Evolutionary conservation across 169 alveolate species (phyloP).

Genomic region (Eimeria maxima): DNA sequence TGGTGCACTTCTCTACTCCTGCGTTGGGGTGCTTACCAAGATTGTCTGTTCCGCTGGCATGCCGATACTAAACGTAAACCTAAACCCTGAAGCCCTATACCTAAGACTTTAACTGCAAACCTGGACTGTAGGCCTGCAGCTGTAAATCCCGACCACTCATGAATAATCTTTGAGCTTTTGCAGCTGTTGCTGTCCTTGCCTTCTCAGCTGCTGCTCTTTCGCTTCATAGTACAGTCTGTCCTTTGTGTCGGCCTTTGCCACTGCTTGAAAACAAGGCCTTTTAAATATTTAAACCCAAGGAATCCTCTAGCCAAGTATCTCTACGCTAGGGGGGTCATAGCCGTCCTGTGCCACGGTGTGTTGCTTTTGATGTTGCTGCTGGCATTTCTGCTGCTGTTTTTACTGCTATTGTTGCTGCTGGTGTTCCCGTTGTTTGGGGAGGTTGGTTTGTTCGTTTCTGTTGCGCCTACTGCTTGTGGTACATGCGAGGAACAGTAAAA

Average conservation of each 20-base stretch:
- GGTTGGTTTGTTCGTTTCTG: background rate
- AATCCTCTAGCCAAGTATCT: constrained; percentile 21
- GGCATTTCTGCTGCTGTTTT: background rate
- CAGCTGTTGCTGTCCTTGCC: constrained; percentile 13
- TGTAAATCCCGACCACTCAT: background rate
- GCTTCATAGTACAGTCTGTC: constrained; percentile 19
- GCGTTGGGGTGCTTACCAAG: constrained; percentile 55
- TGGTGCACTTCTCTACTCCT: constrained; percentile 44
- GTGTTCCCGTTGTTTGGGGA: background rate
- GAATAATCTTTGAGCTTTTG: background rate
- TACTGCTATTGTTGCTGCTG: background rate
- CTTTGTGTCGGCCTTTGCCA: constrained; percentile 19
- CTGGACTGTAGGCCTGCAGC: background rate
- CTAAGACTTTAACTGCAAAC: background rate
- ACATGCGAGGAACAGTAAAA: background rate
- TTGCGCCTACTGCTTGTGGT: background rate
- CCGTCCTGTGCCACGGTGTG: constrained; percentile 59
- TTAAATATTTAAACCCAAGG: constrained; percentile 11
- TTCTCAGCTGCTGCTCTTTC: constrained; percentile 12
- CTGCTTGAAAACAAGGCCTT: background rate
- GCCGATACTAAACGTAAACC: constrained; percentile 52
- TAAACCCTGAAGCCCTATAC: background rate
- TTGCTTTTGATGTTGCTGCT: background rate
- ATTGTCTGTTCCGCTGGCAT: constrained; percentile 36
- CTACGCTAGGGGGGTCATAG: constrained; percentile 41